Evolutionary conservation across 73 alveolate species (phyloP).

Genomic region (Halteria grandinella): DNA sequence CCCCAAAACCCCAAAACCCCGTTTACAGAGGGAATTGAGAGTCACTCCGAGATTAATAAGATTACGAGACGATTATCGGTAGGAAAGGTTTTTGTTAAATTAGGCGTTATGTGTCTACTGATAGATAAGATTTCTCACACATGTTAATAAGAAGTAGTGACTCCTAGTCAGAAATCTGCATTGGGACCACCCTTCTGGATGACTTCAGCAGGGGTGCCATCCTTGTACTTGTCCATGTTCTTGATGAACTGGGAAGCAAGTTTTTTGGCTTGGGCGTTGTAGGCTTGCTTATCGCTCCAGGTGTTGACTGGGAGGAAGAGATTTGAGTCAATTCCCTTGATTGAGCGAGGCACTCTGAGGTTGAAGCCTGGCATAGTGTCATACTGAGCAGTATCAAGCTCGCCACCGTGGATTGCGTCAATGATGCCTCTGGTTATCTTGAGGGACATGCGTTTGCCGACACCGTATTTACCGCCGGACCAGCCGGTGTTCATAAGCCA

Average conservation of each 20-base stretch:
- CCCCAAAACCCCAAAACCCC: no score
- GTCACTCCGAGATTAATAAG: no score
- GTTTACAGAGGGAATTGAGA: no score
- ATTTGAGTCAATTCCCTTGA: constrained; percentile 82
- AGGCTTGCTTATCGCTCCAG: constrained; percentile 72
- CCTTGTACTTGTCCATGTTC: constrained; percentile 61
- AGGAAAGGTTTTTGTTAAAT: no score
- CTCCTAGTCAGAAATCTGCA: constrained; percentile 23
- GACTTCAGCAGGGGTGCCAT: constrained; percentile 63
- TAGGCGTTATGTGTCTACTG: no score
- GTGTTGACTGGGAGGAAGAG: constrained; percentile 80
- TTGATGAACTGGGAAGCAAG: constrained; percentile 46
- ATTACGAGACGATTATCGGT: no score
- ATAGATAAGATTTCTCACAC: no score
- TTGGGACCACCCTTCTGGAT: constrained; percentile 64
- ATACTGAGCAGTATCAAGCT: constrained; percentile 70
- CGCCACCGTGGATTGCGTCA: constrained; percentile 94
- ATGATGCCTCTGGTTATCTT: constrained; percentile 88
- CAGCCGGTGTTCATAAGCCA: constrained; percentile 98
- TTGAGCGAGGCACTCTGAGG: constrained; percentile 81
- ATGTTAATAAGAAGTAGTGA: no score
- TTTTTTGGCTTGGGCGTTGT: constrained; percentile 26
- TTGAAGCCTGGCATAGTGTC: constrained; percentile 72
- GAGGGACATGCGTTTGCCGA: constrained; percentile 91
- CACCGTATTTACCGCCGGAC: constrained; percentile 96